These are phyloP conservation scores for Astragalus glycyphyllos DNA, from an alignment of 306 rosid species.

Conservation along the genomic window DNA sequence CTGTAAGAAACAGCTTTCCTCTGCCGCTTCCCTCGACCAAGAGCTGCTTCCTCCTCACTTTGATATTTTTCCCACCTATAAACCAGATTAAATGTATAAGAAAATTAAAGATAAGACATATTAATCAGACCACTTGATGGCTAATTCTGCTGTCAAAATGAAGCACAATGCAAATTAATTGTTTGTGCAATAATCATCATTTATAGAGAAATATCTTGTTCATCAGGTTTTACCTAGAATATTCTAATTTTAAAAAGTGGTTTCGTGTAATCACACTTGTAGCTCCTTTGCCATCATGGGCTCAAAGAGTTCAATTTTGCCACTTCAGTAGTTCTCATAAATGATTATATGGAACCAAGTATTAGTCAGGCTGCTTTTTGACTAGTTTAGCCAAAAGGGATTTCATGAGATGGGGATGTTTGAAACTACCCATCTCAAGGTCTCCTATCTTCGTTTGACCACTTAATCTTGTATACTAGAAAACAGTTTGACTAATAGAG, in stretches of 20 bases:
- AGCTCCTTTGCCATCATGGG: constrained; percentile 32
- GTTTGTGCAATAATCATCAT: constrained; percentile 30
- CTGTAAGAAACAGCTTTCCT: constrained; percentile 97
- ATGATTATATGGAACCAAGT: constrained; percentile 10
- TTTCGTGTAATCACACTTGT: constrained; percentile 8
- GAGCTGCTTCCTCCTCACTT: constrained; percentile 95
- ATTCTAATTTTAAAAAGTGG: background rate
- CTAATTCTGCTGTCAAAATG: constrained; percentile 28
- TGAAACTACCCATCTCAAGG: constrained; percentile 25
- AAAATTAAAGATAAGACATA: constrained; percentile 31
- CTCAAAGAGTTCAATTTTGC: constrained; percentile 24
- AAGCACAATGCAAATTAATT: constrained; percentile 18
- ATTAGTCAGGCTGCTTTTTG: constrained; percentile 31
- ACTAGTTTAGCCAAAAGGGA: constrained; percentile 8
- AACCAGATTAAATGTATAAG: constrained; percentile 41
- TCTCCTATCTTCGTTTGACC: constrained; percentile 31
- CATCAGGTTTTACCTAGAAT: constrained; percentile 21
- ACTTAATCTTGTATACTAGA: constrained; percentile 23
- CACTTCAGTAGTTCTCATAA: constrained; percentile 32
- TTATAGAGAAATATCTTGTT: constrained; percentile 24
- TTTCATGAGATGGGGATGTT: constrained; percentile 19
- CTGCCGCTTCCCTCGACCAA: constrained; percentile 97
- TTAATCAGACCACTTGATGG: constrained; percentile 39
- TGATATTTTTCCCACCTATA: constrained; percentile 97
- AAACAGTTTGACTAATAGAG: constrained; percentile 25